phyloP scores from a whole-genome alignment of 108 stramenopile genomes.

The Stephanodiscus triporus region DNA sequence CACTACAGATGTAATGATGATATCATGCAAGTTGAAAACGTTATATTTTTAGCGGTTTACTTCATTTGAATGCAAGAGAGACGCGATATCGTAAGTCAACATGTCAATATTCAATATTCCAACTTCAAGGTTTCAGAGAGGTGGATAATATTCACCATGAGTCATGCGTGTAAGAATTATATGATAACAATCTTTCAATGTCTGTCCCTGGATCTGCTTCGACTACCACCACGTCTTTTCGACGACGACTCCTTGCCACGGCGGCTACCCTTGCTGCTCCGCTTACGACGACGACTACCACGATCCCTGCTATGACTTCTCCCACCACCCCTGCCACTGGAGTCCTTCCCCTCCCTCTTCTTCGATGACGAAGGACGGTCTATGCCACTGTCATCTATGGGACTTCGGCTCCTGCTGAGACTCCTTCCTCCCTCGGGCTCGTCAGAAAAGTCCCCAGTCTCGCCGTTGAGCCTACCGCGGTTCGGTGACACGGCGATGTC shows the following conservation, averaged over 20 bases:
- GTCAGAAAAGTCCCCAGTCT: constrained; percentile 36
- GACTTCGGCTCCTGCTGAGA: constrained; percentile 43
- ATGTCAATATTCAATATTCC: background rate
- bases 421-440: constrained; percentile 34
- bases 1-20: no score
- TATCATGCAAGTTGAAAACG: background rate
- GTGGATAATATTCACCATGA: background rate
- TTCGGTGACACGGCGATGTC: constrained; percentile 31
- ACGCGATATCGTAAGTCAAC: background rate
- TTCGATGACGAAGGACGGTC: constrained; percentile 46
- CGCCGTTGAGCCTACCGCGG: constrained; percentile 28
- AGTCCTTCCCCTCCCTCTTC: constrained; percentile 53
- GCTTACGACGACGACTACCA: constrained; percentile 41
- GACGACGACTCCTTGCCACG: constrained; percentile 37
- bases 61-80: background rate
- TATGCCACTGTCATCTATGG: constrained; percentile 31
- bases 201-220: constrained; percentile 35
- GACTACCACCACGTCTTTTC: constrained; percentile 26
- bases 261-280: constrained; percentile 34
- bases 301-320: constrained; percentile 50
- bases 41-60: background rate
- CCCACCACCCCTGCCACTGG: constrained; percentile 40
- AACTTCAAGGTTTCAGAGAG: background rate
- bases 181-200: constrained; percentile 10
- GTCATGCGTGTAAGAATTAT: constrained; percentile 8